A percentile compares a stretch with the other conserved stretches of the same genome.
Conservation (phyloP, 208 protist species). For the Blastocrithidia nonstop region DNA sequence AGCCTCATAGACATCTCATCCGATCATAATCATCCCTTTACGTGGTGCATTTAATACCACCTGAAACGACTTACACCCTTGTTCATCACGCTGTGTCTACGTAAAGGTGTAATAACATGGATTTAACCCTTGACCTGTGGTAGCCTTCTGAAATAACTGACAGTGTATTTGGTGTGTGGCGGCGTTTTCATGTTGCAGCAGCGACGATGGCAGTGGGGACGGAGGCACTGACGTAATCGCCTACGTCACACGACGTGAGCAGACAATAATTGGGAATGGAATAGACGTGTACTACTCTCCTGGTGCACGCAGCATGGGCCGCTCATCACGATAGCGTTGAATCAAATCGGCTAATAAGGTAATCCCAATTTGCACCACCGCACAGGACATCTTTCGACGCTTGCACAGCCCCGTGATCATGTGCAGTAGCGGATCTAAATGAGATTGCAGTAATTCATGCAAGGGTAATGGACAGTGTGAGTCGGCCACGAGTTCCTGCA, state of each 20-base stretch:
- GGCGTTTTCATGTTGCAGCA: conserved; percentile 19
- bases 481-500: conserved; percentile 48
- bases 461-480: conserved; percentile 28
- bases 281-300: conserved; percentile 9
- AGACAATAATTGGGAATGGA: conserved; percentile 60
- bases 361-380: conserved; percentile 73
- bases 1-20: conserved; percentile 68
- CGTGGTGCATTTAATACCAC: conserved; percentile 25
- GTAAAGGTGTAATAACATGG: conserved; percentile 29
- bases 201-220: conserved; percentile 34
- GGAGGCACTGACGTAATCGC: conserved; percentile 45
- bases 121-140: conserved; percentile 4
- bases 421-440: conserved; percentile 34
- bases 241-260: conserved; percentile 28
- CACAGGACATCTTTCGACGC: conserved; percentile 39
- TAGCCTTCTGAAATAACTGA: conserved; percentile 11
- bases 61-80: conserved; percentile 40
- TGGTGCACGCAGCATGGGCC: conserved; percentile 1
- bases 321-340: conserved; percentile 21
- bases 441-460: conserved; percentile 28
- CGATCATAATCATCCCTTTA: conserved; percentile 46
- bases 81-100: conserved; percentile 25
- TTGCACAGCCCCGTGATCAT: conserved; percentile 68
- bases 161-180: conserved; percentile 35
- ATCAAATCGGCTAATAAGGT: conserved; percentile 62